Evolutionary conservation across 2,329 filamentous ascomycete species (phyloP).

Genomic region (Arthrobotrys pseudoclavata): DNA sequence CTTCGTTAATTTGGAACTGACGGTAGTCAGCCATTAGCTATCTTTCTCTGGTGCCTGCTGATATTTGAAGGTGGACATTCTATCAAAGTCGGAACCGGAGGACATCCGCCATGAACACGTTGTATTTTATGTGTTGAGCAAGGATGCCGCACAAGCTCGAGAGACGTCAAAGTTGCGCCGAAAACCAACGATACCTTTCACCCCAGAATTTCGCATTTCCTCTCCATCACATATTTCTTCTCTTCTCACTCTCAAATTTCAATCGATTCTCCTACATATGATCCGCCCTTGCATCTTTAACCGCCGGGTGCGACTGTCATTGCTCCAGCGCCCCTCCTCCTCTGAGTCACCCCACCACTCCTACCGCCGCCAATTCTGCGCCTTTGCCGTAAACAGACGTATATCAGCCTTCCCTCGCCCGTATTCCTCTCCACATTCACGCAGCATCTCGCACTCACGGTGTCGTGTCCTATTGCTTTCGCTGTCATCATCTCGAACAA

Average conservation of each 20-base stretch:
- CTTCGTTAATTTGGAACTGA: too few relatives aligned
- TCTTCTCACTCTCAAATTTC: neutral
- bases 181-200: neutral
- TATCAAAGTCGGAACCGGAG: too few relatives aligned
- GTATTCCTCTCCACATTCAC: conserved; percentile 30
- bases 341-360: conserved; percentile 41
- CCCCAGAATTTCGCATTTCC: neutral
- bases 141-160: conserved; percentile 13
- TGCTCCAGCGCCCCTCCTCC: conserved; percentile 33
- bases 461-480: conserved; percentile 19
- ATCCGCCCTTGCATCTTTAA: conserved; percentile 30
- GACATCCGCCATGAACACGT: neutral
- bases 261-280: conserved; percentile 18
- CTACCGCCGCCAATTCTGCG: conserved; percentile 7
- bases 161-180: neutral
- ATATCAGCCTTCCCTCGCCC: conserved; percentile 21
- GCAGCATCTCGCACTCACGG: conserved; percentile 38
- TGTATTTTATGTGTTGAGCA: conserved; percentile 14
- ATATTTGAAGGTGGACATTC: too few relatives aligned
- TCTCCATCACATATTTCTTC: neutral
- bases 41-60: too few relatives aligned
- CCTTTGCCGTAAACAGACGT: conserved; percentile 25
- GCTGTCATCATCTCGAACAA: neutral
- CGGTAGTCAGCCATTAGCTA: too few relatives aligned
- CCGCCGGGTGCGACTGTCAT: conserved; percentile 45